phyloP scores from a whole-genome alignment of 2,329 filamentous ascomycete genomes.

The Pyricularia grisea region DNA sequence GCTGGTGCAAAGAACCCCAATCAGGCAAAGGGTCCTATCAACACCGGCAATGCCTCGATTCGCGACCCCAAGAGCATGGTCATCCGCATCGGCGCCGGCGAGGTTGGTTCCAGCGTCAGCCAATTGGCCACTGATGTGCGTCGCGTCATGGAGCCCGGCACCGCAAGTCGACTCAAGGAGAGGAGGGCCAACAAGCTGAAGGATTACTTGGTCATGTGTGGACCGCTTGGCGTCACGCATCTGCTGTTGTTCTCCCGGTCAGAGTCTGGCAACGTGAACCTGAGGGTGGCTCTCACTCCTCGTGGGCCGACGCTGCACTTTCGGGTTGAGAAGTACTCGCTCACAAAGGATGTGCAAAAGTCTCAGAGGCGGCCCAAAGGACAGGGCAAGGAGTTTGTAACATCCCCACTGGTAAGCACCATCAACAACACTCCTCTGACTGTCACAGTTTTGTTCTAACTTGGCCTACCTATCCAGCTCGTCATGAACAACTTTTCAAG shows the following conservation, averaged over 20 bases:
- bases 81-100: constrained; percentile 88
- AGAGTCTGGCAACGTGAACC: constrained; percentile 80
- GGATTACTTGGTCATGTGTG: constrained; percentile 93
- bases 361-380: constrained; percentile 75
- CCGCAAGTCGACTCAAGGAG: constrained; percentile 82
- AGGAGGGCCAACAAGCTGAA: constrained; percentile 77
- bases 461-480: constrained; percentile 36
- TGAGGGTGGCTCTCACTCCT: constrained; percentile 79
- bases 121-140: constrained; percentile 89
- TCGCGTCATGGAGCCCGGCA: constrained; percentile 91
- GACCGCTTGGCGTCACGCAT: constrained; percentile 86
- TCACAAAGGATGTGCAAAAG: constrained; percentile 82
- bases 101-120: constrained; percentile 84
- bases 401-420: constrained; percentile 62
- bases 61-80: constrained; percentile 93
- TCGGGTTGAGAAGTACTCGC: constrained; percentile 85
- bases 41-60: constrained; percentile 51
- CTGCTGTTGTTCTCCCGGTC: constrained; percentile 89
- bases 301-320: constrained; percentile 91
- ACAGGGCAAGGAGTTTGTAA: constrained; percentile 76
- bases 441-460: background rate
- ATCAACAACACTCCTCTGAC: background rate
- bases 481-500: constrained; percentile 98
- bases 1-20: constrained; percentile 42
- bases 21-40: constrained; percentile 39